phyloP scores from a whole-genome alignment of 257 asterid genomes.

The Ligustrum vulgare region DNA sequence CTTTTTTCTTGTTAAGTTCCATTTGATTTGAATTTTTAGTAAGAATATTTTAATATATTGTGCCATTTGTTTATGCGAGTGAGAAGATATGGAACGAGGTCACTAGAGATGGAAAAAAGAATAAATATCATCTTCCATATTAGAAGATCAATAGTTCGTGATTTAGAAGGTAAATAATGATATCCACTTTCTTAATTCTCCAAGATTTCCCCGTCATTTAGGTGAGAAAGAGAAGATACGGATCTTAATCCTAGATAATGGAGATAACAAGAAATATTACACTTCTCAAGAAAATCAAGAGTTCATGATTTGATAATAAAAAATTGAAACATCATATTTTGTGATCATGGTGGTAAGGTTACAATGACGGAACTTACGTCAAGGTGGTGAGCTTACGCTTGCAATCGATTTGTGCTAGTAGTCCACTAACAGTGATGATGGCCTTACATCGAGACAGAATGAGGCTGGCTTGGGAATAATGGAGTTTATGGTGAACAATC shows the following conservation, averaged over 20 bases:
- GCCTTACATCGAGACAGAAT: not conserved
- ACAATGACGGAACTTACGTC: not conserved
- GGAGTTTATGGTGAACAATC: not conserved
- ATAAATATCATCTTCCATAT: not conserved
- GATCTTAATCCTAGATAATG: not conserved
- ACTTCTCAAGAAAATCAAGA: too few relatives aligned
- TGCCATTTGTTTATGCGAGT: too few relatives aligned
- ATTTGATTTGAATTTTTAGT: too few relatives aligned
- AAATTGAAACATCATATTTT: too few relatives aligned
- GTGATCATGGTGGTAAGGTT: not conserved
- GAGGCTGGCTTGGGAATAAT: not conserved
- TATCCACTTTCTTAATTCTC: not conserved
- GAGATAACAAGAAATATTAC: not conserved
- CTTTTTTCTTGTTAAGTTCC: too few relatives aligned
- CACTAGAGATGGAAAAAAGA: not conserved
- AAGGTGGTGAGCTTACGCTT: not conserved
- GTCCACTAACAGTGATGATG: not conserved
- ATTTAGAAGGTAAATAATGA: not conserved
- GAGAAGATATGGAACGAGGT: too few relatives aligned
- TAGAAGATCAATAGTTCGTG: not conserved
- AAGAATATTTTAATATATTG: too few relatives aligned
- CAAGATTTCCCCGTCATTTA: not conserved
- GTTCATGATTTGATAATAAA: not conserved
- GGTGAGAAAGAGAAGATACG: not conserved
- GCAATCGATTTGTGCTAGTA: not conserved